Base-by-base conservation (phyloP, 371 early-diverging fungal species). In the Mortierella sp. region DNA sequence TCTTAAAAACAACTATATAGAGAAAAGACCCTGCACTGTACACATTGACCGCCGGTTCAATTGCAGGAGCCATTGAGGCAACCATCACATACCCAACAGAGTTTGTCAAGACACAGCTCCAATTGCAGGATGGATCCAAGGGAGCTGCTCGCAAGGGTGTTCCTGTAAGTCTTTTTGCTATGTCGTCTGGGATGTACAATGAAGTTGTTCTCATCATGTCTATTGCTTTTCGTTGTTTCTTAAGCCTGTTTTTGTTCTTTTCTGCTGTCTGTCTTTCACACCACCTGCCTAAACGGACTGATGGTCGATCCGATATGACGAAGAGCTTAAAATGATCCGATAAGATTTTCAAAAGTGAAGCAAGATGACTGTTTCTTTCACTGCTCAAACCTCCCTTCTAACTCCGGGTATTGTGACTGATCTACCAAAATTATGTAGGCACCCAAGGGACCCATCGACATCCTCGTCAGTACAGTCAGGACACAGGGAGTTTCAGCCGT, bases 61-160 rank as follows among this genome's bases (percentile, higher is more conserved):
- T 97, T 55, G 97, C 97, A 10, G 98, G 98, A 28, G 96, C 92
- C 6, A 91, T 98, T 31, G 98, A 98, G 84, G 97, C 95, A 19
- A 91, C 95, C 0, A 89, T 94, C n/a, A 98, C 98, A n/a, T 98
- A 97, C 81, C 98, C 98, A 1, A 97, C 97, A 3, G 98, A 97
- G 88, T 96, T 95, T 84, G 94, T 97, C 73, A 98, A 98, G 84
- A 98, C 98, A 14, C 96, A 96, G 76, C 90, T 98, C 45, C 98
- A 98, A 84, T 92, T 98, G 8, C 97, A 96, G 79, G 93, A 92
- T 11, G 92, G 89, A 28, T 87, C 74, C 70, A 80, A 80, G 21
- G 75, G 80, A 3, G 65, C 52, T n/a, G 28, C 65, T 4, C 44
- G 60, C 34, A 73, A 73, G 14, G 79, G 73, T 24, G 74, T 34